Evolutionary conservation across 1,139 yeast species (phyloP), one percentile per base, ranked within the genome.

Genomic region (Protomyces arabidopsidicola): DNA sequence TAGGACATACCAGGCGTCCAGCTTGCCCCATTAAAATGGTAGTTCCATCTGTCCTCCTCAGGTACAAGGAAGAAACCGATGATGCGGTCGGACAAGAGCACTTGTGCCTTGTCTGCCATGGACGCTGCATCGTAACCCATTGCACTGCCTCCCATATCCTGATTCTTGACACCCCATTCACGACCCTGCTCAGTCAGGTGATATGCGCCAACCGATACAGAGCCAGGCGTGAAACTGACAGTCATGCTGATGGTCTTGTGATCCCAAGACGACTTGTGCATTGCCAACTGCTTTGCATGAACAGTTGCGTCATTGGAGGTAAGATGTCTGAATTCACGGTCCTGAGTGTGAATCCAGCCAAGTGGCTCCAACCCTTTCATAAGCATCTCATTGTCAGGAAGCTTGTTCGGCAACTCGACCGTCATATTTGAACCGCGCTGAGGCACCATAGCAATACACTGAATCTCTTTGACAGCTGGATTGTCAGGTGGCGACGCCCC

Each of bases 11-110:
- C 81, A 2, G 84, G 77, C 70, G 82, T 85, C 87, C 95, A 95
- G 12, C 88, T 82, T 1, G 95, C 87, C 2, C 97, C 95, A 76
- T 90, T 81, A 71, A 95, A 93, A 2, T 95, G 82, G 73, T 87
- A 90, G 73, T 93, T 93, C 98, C 99, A 93, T 42, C 90, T 74
- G 64, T 84, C 85, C 55, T 87, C 87, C 45, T 84, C 86, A 0
- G 99, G 98, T 0, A 90, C 96, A 76, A 89, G 75, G 74, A 89
- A 91, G 67, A 85, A 87, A 3, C 98, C 98, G 72, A 82, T 80
- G 62, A 90, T 81, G 65, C 86, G 79, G 67, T 87, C 95, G 0
- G 97, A 85, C 48, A 93, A 74, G 38, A 91, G 76, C 67, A 93
- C 74, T 71, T 90, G 97, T 8, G 87, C 82, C 70, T 82, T 81